Evolutionary conservation across 2,329 filamentous ascomycete species (phyloP), one percentile per base, ranked within the genome.

Genomic region (Pseudopyrenochaeta lycopersici): DNA sequence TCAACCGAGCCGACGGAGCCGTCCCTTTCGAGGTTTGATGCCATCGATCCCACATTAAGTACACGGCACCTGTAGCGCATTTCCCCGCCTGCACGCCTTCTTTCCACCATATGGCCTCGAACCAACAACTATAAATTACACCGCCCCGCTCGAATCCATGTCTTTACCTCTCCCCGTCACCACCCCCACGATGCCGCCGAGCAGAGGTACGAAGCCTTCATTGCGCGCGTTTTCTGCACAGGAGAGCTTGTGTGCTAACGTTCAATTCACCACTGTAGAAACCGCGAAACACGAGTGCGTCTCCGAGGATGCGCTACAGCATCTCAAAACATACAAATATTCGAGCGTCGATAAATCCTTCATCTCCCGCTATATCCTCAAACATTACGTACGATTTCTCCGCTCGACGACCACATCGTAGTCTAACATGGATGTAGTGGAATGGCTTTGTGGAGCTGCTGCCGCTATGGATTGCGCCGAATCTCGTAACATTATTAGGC

Each of bases 251-350:
- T 38, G 46, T 51, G 53, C 66, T 66, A 57, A 69, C 59, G 15
- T 18, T 12, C 11, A 2, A 10, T 12, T 40, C 20, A 5, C 11
- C n/a, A 4, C 12, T 42, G 31, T 60, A 76, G 87, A 87, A 47
- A 84, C 81, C 52, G 85, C 88, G 66, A 88, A 89, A 77, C 90
- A 89, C 68, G 84, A 87, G 60, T 84, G 82, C 63, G 81, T 98
- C 65, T 96, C 93, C 23, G 92, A 97, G 69, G 92, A 98, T 70
- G 92, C 92, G 49, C 85, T 99, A 65, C 83, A 90, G 56, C 93
- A 97, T 76, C 88, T 99, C 68, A 95, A 92, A 78, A 88, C 89
- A 55, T 99, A 99, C 87, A 96, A 97, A 75, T 99, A 99, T 79
- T 96, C 92, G 67, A 91, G 90, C 70, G 92, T 99, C 77, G 95